Base-by-base conservation (phyloP, 2,329 filamentous ascomycete genomes). In the Xenoacremonium recifei region DNA sequence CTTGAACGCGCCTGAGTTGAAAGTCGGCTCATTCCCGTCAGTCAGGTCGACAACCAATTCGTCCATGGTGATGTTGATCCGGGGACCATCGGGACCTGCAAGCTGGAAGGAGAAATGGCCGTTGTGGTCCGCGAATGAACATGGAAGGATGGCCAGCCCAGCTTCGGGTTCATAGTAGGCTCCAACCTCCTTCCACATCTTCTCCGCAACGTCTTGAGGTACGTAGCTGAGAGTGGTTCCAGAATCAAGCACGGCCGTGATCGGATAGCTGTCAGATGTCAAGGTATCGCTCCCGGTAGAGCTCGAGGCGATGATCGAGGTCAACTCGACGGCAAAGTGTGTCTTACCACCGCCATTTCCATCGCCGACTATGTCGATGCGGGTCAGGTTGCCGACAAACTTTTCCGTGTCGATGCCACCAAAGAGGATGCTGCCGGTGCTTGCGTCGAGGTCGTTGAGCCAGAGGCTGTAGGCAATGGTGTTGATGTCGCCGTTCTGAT, bases 401-500 rank as follows among this genome's bases (percentile, higher is more conserved):
- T 91, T 91, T 45, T 75, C 77, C 0, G 80, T 87, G 60, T 92
- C 87, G 44, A 91, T 80, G n/a, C 86, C 88, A 29, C 88, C 88
- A 52, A 92, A 93, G 2, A 92, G 70, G 45, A 92, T 84, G 52
- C 71, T 84, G 25, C 88, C 88, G 2, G 76, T 82, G 45, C 74
- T 82, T 1, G 85, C 65, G 44, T 71, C 71, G 9, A 78, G 61
- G 40, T 80, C 76, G 50, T 80, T 80, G 40, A 80, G 68, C 83
- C 84, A 89, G 17, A 90, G 64, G 44, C 84, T 88, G 65, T 87
- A 89, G 3, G 85, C 84, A 30, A 80, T 77, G 10, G 76, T 77
- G 47, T 79, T 79, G 62, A 87, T 87, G 39, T 79, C 58, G 15
- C 79, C 80, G 43, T 83, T 71, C 32, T 82, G 65, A 30, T 79